A percentile compares a stretch with the other conserved stretches of the same genome.
These are phyloP conservation scores for Begonia fuchsioides DNA, from an alignment of 306 rosid genomes.

Conservation along the genomic window DNA sequence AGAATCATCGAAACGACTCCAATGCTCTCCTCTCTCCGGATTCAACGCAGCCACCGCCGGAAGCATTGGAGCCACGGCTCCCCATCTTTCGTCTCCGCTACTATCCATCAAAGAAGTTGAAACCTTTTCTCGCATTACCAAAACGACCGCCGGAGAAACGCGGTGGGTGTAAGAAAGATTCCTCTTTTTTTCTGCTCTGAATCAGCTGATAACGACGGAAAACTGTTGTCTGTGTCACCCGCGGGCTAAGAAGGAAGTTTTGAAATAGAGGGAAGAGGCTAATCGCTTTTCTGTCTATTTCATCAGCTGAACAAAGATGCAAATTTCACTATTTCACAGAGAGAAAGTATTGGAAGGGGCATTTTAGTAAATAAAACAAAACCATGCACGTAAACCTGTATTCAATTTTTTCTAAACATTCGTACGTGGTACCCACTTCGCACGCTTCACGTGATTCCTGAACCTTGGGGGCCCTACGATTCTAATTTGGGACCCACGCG, in stretches of 20 bases:
- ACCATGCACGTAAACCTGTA: no score
- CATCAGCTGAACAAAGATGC: neutral
- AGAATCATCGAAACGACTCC: conserved; percentile 38
- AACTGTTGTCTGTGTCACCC: neutral
- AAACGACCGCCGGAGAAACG: neutral
- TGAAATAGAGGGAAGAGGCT: no score
- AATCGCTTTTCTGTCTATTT: no score
- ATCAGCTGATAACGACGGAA: neutral
- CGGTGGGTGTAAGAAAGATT: neutral
- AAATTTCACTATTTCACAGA: neutral
- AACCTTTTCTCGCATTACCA: neutral
- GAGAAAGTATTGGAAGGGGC: neutral
- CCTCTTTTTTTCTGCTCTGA: neutral
- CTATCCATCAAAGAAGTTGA: no score
- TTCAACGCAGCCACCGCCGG: conserved; percentile 25
- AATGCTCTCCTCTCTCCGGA: conserved; percentile 32
- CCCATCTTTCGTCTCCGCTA: no score
- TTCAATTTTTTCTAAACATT: no score
- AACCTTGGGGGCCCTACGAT: no score
- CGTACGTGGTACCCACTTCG: no score
- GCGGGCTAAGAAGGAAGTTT: neutral
- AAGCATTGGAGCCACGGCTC: conserved; percentile 14
- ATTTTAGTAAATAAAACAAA: no score
- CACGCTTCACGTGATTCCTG: no score
- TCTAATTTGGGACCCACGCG: no score